A percentile compares a stretch with the other conserved stretches of the same genome.
phyloP scores from a whole-genome alignment of 768 basidiomycete genomes.

The Lenzites betulinus region DNA sequence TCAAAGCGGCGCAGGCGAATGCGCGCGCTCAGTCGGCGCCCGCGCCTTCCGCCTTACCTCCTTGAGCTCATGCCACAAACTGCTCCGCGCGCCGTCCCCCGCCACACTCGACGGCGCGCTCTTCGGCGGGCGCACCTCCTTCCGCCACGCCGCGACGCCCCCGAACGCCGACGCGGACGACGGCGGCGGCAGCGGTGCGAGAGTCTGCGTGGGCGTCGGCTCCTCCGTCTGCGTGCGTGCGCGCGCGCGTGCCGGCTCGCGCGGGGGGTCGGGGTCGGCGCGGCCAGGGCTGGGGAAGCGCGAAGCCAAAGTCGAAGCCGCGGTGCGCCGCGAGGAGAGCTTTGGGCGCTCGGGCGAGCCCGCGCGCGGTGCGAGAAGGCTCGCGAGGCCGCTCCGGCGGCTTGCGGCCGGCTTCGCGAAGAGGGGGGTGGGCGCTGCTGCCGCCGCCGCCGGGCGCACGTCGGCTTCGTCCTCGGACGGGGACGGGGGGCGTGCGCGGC shows the following conservation, averaged over 20 bases:
- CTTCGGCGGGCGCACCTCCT: constrained; percentile 20
- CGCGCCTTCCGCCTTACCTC: constrained; percentile 50
- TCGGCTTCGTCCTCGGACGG: constrained; percentile 18
- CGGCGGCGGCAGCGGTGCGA: not conserved
- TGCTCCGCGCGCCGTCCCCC: constrained; percentile 43
- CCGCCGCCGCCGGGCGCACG: not conserved
- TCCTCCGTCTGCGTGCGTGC: not conserved
- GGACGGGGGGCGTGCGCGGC: constrained; percentile 13
- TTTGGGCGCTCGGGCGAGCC: constrained; percentile 30
- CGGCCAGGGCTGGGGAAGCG: constrained; percentile 43
- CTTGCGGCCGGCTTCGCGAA: constrained; percentile 29
- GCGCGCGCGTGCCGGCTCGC: not conserved
- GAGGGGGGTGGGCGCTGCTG: constrained; percentile 18
- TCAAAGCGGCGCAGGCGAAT: constrained; percentile 29
- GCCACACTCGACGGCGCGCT: constrained; percentile 32
- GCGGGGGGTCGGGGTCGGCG: constrained; percentile 6
- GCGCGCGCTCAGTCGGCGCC: constrained; percentile 46
- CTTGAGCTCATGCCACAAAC: constrained; percentile 58
- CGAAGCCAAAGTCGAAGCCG: constrained; percentile 1
- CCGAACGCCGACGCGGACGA: constrained; percentile 30
- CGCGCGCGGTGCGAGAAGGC: constrained; percentile 38
- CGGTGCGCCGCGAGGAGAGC: constrained; percentile 34
- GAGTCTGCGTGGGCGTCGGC: too few relatives aligned
- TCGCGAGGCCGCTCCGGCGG: constrained; percentile 40
- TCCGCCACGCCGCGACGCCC: constrained; percentile 21